Evolutionary conservation across 2,329 filamentous ascomycete genomes (phyloP).

Genomic region (Drechslerella dactyloides): DNA sequence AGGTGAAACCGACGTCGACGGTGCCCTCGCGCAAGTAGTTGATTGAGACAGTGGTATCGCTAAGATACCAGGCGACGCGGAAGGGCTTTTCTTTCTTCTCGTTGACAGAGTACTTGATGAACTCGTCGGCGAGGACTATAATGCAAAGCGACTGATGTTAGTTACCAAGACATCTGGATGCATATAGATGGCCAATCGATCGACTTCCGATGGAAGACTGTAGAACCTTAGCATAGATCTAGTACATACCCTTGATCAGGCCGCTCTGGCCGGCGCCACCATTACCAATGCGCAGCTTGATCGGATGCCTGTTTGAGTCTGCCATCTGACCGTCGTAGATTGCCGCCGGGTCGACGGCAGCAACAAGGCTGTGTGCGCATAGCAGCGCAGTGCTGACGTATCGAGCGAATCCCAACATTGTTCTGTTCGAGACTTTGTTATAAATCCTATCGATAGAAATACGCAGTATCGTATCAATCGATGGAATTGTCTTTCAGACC

Average conservation of each 20-base stretch:
- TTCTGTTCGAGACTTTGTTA: constrained; percentile 22
- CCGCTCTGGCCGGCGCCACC: constrained; percentile 59
- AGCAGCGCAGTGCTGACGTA: constrained; percentile 25
- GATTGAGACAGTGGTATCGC: constrained; percentile 61
- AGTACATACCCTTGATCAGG: constrained; percentile 56
- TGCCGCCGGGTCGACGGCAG: constrained; percentile 52
- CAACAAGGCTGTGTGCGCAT: constrained; percentile 18
- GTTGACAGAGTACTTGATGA: constrained; percentile 57
- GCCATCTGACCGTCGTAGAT: constrained; percentile 53
- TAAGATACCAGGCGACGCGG: constrained; percentile 61
- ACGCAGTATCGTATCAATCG: too few species aligned
- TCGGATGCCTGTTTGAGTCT: constrained; percentile 23
- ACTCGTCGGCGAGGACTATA: constrained; percentile 57
- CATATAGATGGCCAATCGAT: too few species aligned
- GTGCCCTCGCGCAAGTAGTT: constrained; percentile 59
- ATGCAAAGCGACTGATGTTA: not conserved
- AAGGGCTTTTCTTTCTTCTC: constrained; percentile 56
- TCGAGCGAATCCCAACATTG: constrained; percentile 39
- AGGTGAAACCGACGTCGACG: constrained; percentile 62
- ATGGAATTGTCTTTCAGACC: too few species aligned
- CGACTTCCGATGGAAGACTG: too few species aligned
- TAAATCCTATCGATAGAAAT: not conserved
- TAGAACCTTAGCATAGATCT: not conserved
- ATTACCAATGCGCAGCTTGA: constrained; percentile 56
- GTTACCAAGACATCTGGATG: not conserved